phyloP scores from a whole-genome alignment of 106 monocot genomes.

The Vanilla planifolia region DNA sequence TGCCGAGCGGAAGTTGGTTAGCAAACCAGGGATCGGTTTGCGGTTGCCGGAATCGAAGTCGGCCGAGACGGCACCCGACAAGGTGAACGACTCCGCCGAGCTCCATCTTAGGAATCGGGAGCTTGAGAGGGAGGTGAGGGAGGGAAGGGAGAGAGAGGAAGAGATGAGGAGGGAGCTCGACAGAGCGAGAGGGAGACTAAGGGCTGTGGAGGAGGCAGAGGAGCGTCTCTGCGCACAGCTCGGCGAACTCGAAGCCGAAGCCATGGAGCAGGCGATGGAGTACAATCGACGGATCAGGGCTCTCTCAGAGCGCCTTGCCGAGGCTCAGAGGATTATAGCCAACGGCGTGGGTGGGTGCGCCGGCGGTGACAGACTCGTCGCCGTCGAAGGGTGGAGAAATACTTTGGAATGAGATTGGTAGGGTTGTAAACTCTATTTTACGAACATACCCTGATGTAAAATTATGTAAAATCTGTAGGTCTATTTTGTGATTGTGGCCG shows the following conservation, averaged over 20 bases:
- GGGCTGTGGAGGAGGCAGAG: slow-evolving; percentile 58
- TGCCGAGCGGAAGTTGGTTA: not conserved
- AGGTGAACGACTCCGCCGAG: no score
- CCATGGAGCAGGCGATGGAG: slow-evolving; percentile 24
- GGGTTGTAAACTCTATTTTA: no score
- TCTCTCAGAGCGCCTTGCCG: slow-evolving; percentile 29
- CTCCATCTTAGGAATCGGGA: slow-evolving; percentile 37
- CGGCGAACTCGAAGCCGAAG: slow-evolving; percentile 73
- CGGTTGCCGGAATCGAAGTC: not conserved
- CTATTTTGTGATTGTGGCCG: no score
- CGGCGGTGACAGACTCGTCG: not conserved
- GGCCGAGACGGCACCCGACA: not conserved
- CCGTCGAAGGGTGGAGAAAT: not conserved
- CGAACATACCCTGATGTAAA: no score
- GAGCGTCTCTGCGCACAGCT: slow-evolving; percentile 64
- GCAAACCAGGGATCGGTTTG: not conserved
- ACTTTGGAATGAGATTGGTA: no score
- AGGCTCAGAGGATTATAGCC: not conserved
- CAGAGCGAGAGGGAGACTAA: slow-evolving; percentile 29
- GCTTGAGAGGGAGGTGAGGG: slow-evolving; percentile 40
- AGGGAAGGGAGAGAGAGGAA: slow-evolving; percentile 38
- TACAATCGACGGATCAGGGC: slow-evolving; percentile 30
- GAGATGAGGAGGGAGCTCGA: slow-evolving; percentile 35
- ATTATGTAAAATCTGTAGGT: no score
- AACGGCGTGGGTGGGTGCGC: not conserved